These are phyloP conservation scores for Tricladium varicosporioides DNA, from an alignment of 2,329 filamentous ascomycete species.

Conservation along the genomic window DNA sequence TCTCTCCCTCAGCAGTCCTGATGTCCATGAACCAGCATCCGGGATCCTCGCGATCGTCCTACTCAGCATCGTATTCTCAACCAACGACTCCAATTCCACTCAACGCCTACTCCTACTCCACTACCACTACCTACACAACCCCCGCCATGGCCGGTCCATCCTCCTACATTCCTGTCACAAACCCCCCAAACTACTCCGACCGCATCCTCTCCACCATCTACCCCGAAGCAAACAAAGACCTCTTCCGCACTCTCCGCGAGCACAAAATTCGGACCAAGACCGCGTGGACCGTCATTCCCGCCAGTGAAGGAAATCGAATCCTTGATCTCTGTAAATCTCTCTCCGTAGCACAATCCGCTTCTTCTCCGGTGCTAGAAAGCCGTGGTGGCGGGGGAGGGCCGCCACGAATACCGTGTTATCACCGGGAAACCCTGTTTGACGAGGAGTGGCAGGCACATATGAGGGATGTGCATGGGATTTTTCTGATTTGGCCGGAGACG, in stretches of 20 bases:
- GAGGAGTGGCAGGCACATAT: constrained; percentile 34
- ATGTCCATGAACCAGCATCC: constrained; percentile 20
- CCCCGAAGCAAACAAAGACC: constrained; percentile 16
- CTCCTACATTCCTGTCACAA: neutral
- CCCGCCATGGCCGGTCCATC: neutral
- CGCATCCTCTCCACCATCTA: neutral
- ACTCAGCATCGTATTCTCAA: constrained; percentile 1
- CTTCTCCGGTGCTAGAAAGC: neutral
- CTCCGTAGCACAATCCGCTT: constrained; percentile 6
- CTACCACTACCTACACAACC: neutral
- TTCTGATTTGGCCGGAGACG: constrained; percentile 31
- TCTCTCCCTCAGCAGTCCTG: constrained; percentile 20
- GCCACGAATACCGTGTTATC: constrained; percentile 26
- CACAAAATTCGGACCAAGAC: constrained; percentile 27
- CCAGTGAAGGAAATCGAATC: constrained; percentile 28
- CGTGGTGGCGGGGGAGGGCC: neutral
- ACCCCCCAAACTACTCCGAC: neutral
- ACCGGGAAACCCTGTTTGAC: constrained; percentile 31
- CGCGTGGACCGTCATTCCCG: constrained; percentile 30
- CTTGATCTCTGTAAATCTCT: constrained; percentile 28
- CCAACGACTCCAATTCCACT: neutral
- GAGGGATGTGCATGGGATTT: constrained; percentile 32
- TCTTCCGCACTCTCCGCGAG: constrained; percentile 25
- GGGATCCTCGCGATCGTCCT: neutral
- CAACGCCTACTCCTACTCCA: constrained; percentile 8